Evolutionary conservation across 495 filamentous ascomycete species (phyloP), one percentile per base, ranked within the genome.

Genomic region (Hamigera avellanea): DNA sequence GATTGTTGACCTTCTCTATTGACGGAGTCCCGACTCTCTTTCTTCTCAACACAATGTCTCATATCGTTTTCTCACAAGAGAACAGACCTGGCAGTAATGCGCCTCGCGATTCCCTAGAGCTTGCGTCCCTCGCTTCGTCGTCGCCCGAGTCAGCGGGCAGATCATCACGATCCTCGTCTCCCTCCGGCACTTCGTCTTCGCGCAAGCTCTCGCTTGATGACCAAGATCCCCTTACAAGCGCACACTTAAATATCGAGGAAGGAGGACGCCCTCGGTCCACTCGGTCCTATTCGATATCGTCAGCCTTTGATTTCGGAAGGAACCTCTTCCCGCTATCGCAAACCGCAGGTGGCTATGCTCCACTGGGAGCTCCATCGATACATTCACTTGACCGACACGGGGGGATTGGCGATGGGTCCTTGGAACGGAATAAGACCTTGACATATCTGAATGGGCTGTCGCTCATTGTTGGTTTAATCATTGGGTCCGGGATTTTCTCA

Each of bases 401-500:
- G 7, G 59, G 54, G 16, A 50, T 71, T 5, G 62, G 64, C 6
- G 67, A 73, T 39, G 72, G 58, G 14, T 82, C 79, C 7, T 59
- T 98, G 42, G 91, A 98, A 64, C 86, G 85, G 52, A 83, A 93
- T 61, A 98, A 98, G 66, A 89, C 85, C 1, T 56, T 98, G 49
- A 95, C 93, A 12, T 96, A 89, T 46, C 52, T 95, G 19, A 98
- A 96, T 59, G 89, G 93, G 0, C 57, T 98, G 23, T 89, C 85
- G 13, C 64, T 98, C 13, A 80, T 96, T 13, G 74, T 96, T 8
- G 89, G 93, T 5, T 50, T 98, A 32, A 91, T 95, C 54, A 96
- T 98, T 46, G 91, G 91, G n/a, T 88, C 83, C 13, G 91, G 91
- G 1, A 95, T 98, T 49, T 98, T 98, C 61, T 89, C 86, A 8